Conservation (phyloP, 345 rosid genomes). For the Melaleuca alternifolia region DNA sequence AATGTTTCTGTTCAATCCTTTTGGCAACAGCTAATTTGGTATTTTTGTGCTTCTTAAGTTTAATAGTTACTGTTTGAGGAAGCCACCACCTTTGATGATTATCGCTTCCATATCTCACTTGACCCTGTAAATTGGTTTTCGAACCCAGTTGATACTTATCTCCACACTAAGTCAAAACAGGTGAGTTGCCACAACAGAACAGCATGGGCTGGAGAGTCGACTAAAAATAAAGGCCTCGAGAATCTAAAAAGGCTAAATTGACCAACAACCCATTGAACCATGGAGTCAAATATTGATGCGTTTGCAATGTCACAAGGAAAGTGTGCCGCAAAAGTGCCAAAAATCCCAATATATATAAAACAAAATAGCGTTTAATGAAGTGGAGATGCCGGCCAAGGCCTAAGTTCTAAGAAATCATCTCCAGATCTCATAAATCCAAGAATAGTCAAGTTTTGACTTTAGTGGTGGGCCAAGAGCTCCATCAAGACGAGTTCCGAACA, state of each 20-base stretch:
- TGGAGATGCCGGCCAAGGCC: neutral
- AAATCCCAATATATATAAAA: neutral
- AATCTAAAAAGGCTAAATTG: neutral
- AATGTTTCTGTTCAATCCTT: neutral
- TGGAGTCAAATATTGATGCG: neutral
- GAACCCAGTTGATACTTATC: neutral
- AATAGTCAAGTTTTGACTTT: neutral
- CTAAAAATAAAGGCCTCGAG: neutral
- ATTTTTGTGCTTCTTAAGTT: neutral
- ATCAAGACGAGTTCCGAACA: neutral
- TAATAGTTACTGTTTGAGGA: neutral
- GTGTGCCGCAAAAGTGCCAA: neutral
- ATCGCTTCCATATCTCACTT: neutral
- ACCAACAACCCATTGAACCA: neutral
- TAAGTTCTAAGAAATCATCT: neutral
- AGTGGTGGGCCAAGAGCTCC: neutral
- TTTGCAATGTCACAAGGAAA: neutral
- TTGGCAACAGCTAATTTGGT: neutral
- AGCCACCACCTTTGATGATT: neutral
- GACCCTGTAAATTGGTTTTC: neutral
- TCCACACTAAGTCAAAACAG: neutral
- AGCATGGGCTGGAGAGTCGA: neutral
- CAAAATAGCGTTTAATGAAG: neutral
- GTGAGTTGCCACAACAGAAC: neutral
- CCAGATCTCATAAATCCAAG: neutral